A percentile compares a stretch with the other conserved stretches of the same genome.
These are phyloP conservation scores for Tetrahymena malaccensis DNA, from an alignment of 73 alveolate genomes.

Conservation along the genomic window DNA sequence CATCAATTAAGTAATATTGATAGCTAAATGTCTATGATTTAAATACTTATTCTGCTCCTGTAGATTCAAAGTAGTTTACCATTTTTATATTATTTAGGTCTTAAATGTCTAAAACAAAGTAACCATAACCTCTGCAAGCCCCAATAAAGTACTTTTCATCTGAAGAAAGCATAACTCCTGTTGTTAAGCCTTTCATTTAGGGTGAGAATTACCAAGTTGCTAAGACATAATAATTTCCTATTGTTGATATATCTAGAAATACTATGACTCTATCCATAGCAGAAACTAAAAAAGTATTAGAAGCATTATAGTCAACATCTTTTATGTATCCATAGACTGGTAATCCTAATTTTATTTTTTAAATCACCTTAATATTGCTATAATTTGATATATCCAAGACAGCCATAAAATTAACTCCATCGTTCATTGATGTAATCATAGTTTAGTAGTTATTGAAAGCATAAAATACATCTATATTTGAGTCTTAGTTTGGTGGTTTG, in stretches of 20 bases:
- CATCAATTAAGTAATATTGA: neutral
- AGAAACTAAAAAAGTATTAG: neutral
- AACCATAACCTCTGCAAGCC: neutral
- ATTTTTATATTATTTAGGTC: neutral
- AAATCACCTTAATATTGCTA: neutral
- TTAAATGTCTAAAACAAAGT: neutral
- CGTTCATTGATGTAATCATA: neutral
- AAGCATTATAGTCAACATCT: neutral
- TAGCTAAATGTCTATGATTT: neutral
- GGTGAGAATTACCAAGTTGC: neutral
- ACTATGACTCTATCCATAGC: neutral
- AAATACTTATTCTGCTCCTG: neutral
- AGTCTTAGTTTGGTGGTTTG: neutral
- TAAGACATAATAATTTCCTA: neutral
- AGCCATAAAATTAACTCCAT: neutral
- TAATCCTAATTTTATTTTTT: neutral
- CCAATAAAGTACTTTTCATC: neutral
- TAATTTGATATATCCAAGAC: neutral
- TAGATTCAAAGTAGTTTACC: neutral
- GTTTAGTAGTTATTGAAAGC: neutral
- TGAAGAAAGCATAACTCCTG: neutral
- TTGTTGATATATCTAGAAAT: neutral
- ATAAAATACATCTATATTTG: neutral
- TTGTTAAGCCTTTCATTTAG: neutral
- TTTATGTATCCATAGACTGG: neutral